phyloP scores from a whole-genome alignment of 306 rosid genomes.

The Adenanthera pavonina region DNA sequence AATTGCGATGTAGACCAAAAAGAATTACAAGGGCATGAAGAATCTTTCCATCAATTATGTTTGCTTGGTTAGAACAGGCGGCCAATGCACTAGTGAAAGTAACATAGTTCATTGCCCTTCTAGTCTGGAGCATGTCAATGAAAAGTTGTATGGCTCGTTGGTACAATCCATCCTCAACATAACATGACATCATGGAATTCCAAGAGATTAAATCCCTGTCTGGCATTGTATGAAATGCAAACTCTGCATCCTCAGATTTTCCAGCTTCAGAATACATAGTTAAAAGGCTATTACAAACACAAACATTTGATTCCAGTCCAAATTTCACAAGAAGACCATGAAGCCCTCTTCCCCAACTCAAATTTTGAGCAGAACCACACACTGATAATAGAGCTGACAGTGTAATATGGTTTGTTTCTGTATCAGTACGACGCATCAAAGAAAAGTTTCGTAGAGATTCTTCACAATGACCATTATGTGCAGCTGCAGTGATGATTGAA shows the following conservation, averaged over 20 bases:
- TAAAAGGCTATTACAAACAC: slow-evolving; percentile 77
- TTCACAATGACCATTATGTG: slow-evolving; percentile 60
- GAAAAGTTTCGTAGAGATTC: slow-evolving; percentile 63
- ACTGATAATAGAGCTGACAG: slow-evolving; percentile 65
- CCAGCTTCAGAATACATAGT: slow-evolving; percentile 85
- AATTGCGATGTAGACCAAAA: slow-evolving; percentile 59
- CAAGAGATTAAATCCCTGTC: slow-evolving; percentile 83
- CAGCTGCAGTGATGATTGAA: slow-evolving; percentile 76
- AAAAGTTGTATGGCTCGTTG: slow-evolving; percentile 58
- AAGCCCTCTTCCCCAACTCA: slow-evolving; percentile 84
- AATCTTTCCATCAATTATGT: slow-evolving; percentile 58
- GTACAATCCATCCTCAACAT: slow-evolving; percentile 63
- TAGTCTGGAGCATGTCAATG: slow-evolving; percentile 58
- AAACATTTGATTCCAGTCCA: slow-evolving; percentile 71
- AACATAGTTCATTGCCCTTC: slow-evolving; percentile 55
- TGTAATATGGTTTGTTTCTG: slow-evolving; percentile 60
- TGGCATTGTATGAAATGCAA: slow-evolving; percentile 69
- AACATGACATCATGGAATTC: slow-evolving; percentile 89
- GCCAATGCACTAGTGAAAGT: slow-evolving; percentile 79
- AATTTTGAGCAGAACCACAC: slow-evolving; percentile 62
- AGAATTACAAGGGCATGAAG: slow-evolving; percentile 67
- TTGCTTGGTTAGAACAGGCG: slow-evolving; percentile 67
- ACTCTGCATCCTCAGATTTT: slow-evolving; percentile 63
- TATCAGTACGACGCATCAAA: slow-evolving; percentile 59
- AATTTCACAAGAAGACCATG: slow-evolving; percentile 69